Evolutionary conservation across 2,329 filamentous ascomycete species (phyloP), one percentile per base, ranked within the genome.

Genomic region (Penicillium sp.): DNA sequence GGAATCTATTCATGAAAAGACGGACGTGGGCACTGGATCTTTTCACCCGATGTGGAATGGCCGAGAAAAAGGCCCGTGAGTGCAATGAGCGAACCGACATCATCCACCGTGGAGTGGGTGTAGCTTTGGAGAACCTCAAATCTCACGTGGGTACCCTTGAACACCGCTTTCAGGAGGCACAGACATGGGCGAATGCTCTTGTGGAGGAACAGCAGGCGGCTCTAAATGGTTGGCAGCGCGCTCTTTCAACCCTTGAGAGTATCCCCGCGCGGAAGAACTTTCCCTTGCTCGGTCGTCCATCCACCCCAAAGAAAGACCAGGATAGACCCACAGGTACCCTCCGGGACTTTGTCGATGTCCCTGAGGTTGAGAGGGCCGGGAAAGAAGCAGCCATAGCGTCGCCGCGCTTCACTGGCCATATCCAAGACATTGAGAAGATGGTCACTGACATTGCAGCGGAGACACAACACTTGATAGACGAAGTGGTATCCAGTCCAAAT

Each of bases 1-100:
- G 91, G 70, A 85, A 87, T 40, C 80, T 97, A 19, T 97, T 94
- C 79, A 88, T 87, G 71, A 83, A 87, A 54, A 87, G 94, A 55
- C 86, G 88, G 65, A 81, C 83, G 62, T 99, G 94, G 94, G 89
- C 92, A 0, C 76, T 87, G 49, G 81, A 80, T 34, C 76, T 95
- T 29, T 82, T 88, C 6, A 84, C 87, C 23, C 86, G 88, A 62
- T 93, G 90, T 64, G 80, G 80, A 46, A 77, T 78, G 46, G 87
- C 91, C 77, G 85, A 87, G 48, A 77, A 79, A 48, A 76, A 81
- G 58, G 81, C 86, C 18, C 80, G 85, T 65, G 81, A 87, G 52
- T 83, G 75, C 45, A 73, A 73, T 52, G 72, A 75, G 51, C 69
- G 71, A 33, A 71, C 68, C 39, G 68, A 69, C 37, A 64, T 90